phyloP scores from a whole-genome alignment of 345 rosid genomes.

The Litchi chinensis region DNA sequence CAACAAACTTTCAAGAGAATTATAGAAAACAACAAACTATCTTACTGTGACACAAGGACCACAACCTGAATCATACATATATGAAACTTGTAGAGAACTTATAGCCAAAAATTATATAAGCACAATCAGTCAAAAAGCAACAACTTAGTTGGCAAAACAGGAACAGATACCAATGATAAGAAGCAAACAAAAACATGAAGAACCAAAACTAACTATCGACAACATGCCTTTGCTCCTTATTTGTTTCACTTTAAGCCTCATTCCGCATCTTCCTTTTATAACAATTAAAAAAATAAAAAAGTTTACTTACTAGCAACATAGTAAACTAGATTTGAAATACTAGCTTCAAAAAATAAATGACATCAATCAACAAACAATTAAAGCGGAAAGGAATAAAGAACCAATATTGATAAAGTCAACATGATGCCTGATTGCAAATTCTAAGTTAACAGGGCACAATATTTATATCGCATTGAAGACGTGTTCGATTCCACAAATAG shows the following conservation, averaged over 20 bases:
- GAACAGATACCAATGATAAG: not conserved
- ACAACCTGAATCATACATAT: not conserved
- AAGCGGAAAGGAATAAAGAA: not conserved
- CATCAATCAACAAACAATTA: no score
- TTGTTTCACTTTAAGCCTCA: not conserved
- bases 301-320: no score
- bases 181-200: not conserved
- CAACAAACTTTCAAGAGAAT: not conserved
- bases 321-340: no score
- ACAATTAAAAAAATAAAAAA: no score
- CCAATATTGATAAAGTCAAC: not conserved
- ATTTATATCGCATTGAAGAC: no score
- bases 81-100: not conserved
- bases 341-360: no score
- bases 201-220: not conserved
- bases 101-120: not conserved
- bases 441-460: no score
- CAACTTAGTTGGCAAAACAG: not conserved
- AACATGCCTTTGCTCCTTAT: not conserved
- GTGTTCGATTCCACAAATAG: no score
- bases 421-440: not conserved
- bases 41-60: not conserved
- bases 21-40: no score
- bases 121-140: not conserved
- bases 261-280: not conserved